A percentile compares a stretch with the other conserved stretches of the same genome.
Evolutionary conservation across 1,284 basidiomycete genomes (phyloP).

Genomic region (Trametes polyzona): DNA sequence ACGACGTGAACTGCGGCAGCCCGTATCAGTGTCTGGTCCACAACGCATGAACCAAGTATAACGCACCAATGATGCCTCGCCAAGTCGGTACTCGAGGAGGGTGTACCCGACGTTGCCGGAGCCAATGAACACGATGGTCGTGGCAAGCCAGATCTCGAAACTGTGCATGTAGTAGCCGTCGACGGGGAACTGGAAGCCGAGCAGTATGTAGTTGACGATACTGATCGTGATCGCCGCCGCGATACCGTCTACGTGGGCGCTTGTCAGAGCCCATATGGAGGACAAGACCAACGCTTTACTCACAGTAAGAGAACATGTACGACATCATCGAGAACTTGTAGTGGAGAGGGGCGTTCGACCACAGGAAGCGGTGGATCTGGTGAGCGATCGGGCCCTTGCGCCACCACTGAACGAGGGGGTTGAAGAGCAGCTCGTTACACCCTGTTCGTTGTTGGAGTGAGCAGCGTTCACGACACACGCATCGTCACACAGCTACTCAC

Average conservation of each 20-base stretch:
- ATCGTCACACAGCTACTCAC: constrained; percentile 28
- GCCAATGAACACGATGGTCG: constrained; percentile 54
- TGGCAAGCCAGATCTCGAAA: constrained; percentile 52
- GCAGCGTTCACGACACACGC: constrained; percentile 18
- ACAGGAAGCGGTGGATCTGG: constrained; percentile 51
- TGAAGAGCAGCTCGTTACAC: constrained; percentile 45
- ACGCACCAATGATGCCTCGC: constrained; percentile 38
- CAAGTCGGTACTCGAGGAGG: constrained; percentile 54
- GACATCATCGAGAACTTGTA: constrained; percentile 50
- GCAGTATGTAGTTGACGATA: constrained; percentile 48
- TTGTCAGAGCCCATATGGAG: neutral
- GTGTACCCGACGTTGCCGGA: constrained; percentile 53
- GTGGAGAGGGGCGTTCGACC: constrained; percentile 45
- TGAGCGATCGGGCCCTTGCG: constrained; percentile 50
- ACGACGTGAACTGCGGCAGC: constrained; percentile 32
- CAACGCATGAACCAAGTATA: neutral
- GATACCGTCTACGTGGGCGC: constrained; percentile 39
- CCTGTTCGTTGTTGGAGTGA: constrained; percentile 18
- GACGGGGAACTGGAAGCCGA: constrained; percentile 50
- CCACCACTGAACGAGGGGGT: constrained; percentile 53
- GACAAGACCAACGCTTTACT: constrained; percentile 15
- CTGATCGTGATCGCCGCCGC: constrained; percentile 43
- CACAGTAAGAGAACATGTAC: constrained; percentile 51
- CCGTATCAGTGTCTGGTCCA: constrained; percentile 4
- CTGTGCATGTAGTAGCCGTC: constrained; percentile 49